Evolutionary conservation across 768 basidiomycete species (phyloP), one percentile per base, ranked within the genome.

Genomic region (Rhodotorula graminis): DNA sequence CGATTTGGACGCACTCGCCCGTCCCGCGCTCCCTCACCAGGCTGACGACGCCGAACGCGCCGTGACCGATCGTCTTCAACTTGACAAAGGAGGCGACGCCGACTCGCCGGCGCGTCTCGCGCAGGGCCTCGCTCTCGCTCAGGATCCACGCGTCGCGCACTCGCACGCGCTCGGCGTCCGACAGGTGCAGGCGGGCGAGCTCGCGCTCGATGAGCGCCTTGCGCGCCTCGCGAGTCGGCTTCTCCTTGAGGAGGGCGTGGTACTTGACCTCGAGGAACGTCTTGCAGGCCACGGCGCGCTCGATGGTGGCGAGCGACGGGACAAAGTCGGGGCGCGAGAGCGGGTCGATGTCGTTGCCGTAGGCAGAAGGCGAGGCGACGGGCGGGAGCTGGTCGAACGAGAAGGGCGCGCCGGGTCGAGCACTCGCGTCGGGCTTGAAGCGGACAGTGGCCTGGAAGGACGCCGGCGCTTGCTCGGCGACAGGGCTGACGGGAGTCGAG

Each of bases 31-130:
- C 93, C 81, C 85, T 87, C 52, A 96, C 95, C 62, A 99, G 87
- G 18, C 89, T 90, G 27, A 99, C 95, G 58, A 97, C 94, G 1
- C 94, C 95, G 82, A 99, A 97, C 18, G 94, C 94, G 77, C 92
- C 92, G 89, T 81, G 68, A 19, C 65, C 65, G 47, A 75, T 59
- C 71, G 91, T 92, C 85, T 95, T 91, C 74, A 97, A 85, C 81
- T 90, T 90, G 77, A 87, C 85, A 82, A 97, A 97, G 42, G 89
- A 90, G 77, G 87, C 90, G 61, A 87, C 88, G 78, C 90, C 89
- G 33, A 97, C 89, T 82, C 90, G 91, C 62, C 85, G 85, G 78
- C 94, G 85, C 70, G 87, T 85, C 76, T 93, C 92, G 63, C 94
- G 88, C 78, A 97, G 84, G 81, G 94, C 90, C 62, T 90, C 88